These are phyloP conservation scores for Gnetum montanum DNA, from an alignment of 75 land plant species.

Conservation along the genomic window DNA sequence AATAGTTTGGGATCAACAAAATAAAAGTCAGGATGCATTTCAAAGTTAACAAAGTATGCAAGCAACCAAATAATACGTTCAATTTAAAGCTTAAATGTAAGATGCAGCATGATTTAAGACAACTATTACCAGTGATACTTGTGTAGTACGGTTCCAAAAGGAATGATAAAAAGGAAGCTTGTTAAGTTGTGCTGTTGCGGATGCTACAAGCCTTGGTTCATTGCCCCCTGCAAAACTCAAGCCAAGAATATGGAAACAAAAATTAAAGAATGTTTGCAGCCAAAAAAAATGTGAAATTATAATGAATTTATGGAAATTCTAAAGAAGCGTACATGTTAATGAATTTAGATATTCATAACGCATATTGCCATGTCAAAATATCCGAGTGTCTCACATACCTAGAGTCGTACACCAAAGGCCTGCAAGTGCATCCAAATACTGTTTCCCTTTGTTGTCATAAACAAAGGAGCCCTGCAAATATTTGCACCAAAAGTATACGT, in stretches of 20 bases:
- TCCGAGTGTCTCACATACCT: no score
- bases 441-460: conserved; percentile 79
- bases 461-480: conserved; percentile 75
- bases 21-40: no score
- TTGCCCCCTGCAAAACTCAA: conserved; percentile 59
- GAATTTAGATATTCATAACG: no score
- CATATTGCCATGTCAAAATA: no score
- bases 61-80: no score
- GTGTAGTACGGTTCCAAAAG: conserved; percentile 96
- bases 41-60: no score
- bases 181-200: conserved; percentile 73
- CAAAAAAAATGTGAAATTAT: not conserved
- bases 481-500: not conserved
- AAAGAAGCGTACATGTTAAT: not conserved
- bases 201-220: conserved; percentile 89
- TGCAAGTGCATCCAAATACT: conserved; percentile 93
- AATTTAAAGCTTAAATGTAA: no score
- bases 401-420: conserved; percentile 94
- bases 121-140: conserved; percentile 82
- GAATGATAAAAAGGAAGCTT: conserved; percentile 94
- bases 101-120: no score
- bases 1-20: no score
- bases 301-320: not conserved
- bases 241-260: no score
- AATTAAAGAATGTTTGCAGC: no score